A percentile compares a stretch with the other conserved stretches of the same genome.
Evolutionary conservation across 1,284 basidiomycete species (phyloP).

Genomic region (Cutaneotrichosporon dermatis): DNA sequence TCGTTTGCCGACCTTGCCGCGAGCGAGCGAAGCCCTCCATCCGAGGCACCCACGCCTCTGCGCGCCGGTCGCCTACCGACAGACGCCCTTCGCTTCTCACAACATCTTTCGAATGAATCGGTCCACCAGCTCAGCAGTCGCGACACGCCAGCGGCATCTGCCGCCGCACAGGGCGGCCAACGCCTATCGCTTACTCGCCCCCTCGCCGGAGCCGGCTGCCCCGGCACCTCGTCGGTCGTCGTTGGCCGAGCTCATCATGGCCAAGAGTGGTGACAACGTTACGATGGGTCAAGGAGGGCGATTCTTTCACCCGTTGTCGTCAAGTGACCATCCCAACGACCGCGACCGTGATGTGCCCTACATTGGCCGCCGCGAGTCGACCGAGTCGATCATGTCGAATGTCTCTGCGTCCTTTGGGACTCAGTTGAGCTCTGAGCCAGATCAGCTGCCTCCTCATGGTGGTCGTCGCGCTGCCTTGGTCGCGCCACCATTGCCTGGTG

Average conservation of each 20-base stretch:
- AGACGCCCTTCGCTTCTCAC: conserved; percentile 20
- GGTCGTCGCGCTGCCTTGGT: not conserved
- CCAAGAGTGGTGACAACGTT: conserved; percentile 36
- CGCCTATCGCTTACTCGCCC: conserved; percentile 23
- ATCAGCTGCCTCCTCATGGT: not conserved
- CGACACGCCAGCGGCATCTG: not conserved
- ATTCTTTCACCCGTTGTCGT: conserved; percentile 1
- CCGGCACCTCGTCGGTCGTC: conserved; percentile 27
- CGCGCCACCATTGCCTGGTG: not conserved
- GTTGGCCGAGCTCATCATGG: conserved; percentile 40
- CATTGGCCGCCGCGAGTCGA: conserved; percentile 27
- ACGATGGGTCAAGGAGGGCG: conserved; percentile 20
- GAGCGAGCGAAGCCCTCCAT: conserved; percentile 15
- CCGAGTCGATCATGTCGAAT: conserved; percentile 19
- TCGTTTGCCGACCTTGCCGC: conserved; percentile 41
- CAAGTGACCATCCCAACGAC: too few species aligned
- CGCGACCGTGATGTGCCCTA: conserved; percentile 2
- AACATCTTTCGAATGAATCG: conserved; percentile 13
- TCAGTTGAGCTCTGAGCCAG: not conserved
- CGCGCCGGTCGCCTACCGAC: conserved; percentile 15
- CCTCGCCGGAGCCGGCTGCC: conserved; percentile 24
- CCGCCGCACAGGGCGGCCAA: not conserved
- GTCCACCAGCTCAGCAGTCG: not conserved
- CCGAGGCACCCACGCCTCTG: conserved; percentile 9
- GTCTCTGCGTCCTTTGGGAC: not conserved